These are phyloP conservation scores for Aphanoascus verrucosus DNA, from an alignment of 2,329 filamentous ascomycete genomes.

Conservation along the genomic window DNA sequence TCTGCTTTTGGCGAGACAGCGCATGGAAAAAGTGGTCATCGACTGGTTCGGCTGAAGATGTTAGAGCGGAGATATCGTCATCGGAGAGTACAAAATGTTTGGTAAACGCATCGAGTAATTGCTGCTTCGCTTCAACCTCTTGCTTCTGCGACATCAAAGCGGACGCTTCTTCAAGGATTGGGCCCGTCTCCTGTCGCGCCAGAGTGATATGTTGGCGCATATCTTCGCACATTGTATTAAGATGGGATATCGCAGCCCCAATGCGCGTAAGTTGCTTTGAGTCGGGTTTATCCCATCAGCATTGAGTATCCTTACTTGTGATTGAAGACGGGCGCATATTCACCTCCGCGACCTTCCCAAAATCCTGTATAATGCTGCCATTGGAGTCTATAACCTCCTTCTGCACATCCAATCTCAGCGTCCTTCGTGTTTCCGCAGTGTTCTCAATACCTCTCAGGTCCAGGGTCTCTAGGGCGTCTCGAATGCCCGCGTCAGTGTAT, in stretches of 20 bases:
- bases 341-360: conserved; percentile 80
- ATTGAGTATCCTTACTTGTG: neutral
- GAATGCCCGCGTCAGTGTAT: conserved; percentile 84
- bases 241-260: conserved; percentile 61
- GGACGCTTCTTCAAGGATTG: conserved; percentile 66
- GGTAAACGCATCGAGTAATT: conserved; percentile 64
- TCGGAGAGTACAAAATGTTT: conserved; percentile 77
- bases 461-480: conserved; percentile 68
- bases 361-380: conserved; percentile 76
- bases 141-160: conserved; percentile 60
- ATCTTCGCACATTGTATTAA: conserved; percentile 69
- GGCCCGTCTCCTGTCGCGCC: conserved; percentile 63
- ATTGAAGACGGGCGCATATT: conserved; percentile 19
- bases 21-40: conserved; percentile 74
- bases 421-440: conserved; percentile 64
- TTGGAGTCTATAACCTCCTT: conserved; percentile 90
- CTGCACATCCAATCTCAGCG: conserved; percentile 71
- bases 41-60: conserved; percentile 67
- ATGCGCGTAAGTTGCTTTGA: conserved; percentile 77
- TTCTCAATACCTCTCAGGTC: conserved; percentile 63
- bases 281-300: conserved; percentile 10
- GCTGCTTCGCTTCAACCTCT: conserved; percentile 68
- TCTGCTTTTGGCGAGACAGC: conserved; percentile 69
- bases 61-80: conserved; percentile 64
- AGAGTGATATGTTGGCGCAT: conserved; percentile 67